Conservation (phyloP, 1,284 basidiomycete species). For the Psilocybe mexicana region DNA sequence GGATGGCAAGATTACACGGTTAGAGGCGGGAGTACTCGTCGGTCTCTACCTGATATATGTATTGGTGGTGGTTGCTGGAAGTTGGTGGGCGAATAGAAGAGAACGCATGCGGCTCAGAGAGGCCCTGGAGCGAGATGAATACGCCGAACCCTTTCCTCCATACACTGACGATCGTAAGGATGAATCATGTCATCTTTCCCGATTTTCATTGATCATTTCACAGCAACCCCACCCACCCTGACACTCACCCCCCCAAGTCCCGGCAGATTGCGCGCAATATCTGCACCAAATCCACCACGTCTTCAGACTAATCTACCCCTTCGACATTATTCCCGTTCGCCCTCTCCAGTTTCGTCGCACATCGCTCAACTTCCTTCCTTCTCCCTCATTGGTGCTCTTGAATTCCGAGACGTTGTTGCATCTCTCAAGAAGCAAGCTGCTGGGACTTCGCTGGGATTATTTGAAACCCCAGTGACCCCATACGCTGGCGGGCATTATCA, state of each 20-base stretch:
- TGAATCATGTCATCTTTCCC: background rate
- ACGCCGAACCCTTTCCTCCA: slow-evolving; percentile 47
- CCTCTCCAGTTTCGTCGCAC: slow-evolving; percentile 41
- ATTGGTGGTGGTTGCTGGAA: slow-evolving; percentile 70
- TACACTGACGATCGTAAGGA: slow-evolving; percentile 65
- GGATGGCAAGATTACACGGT: slow-evolving; percentile 73
- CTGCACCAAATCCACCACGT: slow-evolving; percentile 39
- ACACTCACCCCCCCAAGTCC: slow-evolving; percentile 28
- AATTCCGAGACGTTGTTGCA: slow-evolving; percentile 88
- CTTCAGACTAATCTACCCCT: slow-evolving; percentile 42
- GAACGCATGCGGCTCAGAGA: slow-evolving; percentile 50
- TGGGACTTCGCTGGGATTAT: slow-evolving; percentile 55
- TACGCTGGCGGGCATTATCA: slow-evolving; percentile 76
- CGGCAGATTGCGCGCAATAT: slow-evolving; percentile 33
- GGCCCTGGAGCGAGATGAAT: slow-evolving; percentile 61
- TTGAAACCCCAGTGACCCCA: slow-evolving; percentile 70
- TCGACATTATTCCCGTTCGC: slow-evolving; percentile 37
- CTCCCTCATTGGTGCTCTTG: slow-evolving; percentile 90
- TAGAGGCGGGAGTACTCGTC: slow-evolving; percentile 79
- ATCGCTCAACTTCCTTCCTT: slow-evolving; percentile 72
- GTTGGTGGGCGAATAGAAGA: slow-evolving; percentile 71
- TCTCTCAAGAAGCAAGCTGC: slow-evolving; percentile 71
- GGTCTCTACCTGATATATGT: slow-evolving; percentile 83
- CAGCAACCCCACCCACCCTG: slow-evolving; percentile 6
- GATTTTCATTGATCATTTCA: background rate